These are phyloP conservation scores for Chlorella sp. DNA, from an alignment of 139 green algal genomes.

Conservation along the genomic window DNA sequence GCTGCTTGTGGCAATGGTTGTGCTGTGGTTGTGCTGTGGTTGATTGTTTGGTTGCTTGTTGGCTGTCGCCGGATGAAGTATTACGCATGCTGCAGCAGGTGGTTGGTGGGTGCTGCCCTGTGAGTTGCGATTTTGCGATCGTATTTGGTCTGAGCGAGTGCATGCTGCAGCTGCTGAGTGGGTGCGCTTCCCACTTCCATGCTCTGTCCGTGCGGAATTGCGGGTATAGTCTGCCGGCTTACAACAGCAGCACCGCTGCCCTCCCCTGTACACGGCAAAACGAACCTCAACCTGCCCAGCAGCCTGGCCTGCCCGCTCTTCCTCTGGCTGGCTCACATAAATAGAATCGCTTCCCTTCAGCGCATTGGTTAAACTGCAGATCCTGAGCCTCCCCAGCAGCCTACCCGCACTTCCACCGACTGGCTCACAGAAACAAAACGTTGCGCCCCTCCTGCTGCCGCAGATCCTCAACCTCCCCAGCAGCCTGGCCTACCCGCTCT, in stretches of 20 bases:
- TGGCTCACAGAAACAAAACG: constrained; percentile 34
- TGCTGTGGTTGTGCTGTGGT: background rate
- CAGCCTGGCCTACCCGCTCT: constrained; percentile 84
- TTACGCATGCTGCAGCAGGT: no score
- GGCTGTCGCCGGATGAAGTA: no score
- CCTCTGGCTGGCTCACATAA: constrained; percentile 58
- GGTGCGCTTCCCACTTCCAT: no score
- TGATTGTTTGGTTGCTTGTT: background rate
- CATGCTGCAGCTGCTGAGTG: background rate
- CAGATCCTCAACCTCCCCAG: constrained; percentile 89
- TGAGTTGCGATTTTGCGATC: background rate
- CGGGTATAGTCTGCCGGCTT: no score
- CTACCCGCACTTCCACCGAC: constrained; percentile 79
- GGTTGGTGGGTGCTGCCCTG: background rate
- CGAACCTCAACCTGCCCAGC: no score
- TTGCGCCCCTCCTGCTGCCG: background rate
- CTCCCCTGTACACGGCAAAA: no score
- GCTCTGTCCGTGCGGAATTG: no score
- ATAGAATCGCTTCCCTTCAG: background rate
- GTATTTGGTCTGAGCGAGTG: no score
- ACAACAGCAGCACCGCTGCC: no score
- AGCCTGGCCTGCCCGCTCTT: constrained; percentile 86
- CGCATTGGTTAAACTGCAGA: constrained; percentile 47
- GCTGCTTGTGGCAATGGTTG: no score
- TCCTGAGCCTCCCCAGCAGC: constrained; percentile 86